Evolutionary conservation across 805 yeast genomes (phyloP), one percentile per base, ranked within the genome.

Genomic region (Hanseniaspora hatyaiensis): DNA sequence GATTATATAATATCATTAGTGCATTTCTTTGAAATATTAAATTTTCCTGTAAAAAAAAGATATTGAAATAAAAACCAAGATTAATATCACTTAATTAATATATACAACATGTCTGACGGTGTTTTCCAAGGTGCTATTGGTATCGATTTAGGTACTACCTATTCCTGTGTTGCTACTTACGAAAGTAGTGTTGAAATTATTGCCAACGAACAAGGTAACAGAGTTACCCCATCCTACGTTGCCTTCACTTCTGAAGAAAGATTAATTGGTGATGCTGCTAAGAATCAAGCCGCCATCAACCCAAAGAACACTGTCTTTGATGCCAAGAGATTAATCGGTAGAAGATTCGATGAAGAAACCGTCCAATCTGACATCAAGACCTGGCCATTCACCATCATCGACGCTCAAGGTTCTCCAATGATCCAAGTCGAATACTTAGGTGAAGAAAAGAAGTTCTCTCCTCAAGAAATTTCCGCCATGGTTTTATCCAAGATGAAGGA

Each of bases 41-140:
- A 28, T 1, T 16, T 6, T 4, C 3, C 2, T 12, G 8, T 12
- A 30, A 16, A 26, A 29, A 40, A 30, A 13, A 19, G 3, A 4
- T n/a, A 16, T 31, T 36, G 52, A 52, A 53, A 19, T 13, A 16
- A 18, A 33, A 33, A 30, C 33, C 24, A 41, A 41, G 34, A 41
- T 32, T 55, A 57, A 55, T 37, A 37, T 37, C 40, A 23, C 40
- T 37, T 37, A 24, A n/a, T 23, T 19, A 23, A 37, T 24, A 15
- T 15, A 34, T 23, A 37, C 40, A 71, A 55, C 71, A 81, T 81
- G 88, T 84, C 88, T 81, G 96, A 87, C 78, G 95, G 95, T 82
- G 92, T 87, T 75, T 87, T 83, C 82, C 92, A 88, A 80, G 96
- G 96, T 82, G 92, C 92, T 72, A 83, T 86, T 69, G 98, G 98